Conservation (phyloP, 371 early-diverging fungal species). For the Rhizopus stolonifer region DNA sequence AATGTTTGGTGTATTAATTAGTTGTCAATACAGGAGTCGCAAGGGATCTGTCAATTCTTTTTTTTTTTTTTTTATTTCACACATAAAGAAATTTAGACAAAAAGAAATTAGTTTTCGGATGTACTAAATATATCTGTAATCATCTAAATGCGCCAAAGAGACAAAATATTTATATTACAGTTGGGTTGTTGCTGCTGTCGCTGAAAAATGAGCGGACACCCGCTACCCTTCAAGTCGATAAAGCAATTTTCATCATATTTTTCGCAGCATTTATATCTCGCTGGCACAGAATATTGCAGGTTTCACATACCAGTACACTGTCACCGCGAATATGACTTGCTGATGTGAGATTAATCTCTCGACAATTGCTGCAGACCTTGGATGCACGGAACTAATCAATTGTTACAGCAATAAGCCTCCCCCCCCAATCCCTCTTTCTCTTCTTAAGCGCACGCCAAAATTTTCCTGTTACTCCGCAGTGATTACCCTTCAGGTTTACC, state of each 20-base stretch:
- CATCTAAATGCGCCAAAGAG: too few species aligned
- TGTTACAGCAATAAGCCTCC: neutral
- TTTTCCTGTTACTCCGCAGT: neutral
- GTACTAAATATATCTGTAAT: too few species aligned
- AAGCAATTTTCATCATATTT: too few species aligned
- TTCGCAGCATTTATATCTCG: slow-evolving; percentile 8
- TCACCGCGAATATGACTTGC: neutral
- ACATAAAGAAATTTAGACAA: too few species aligned
- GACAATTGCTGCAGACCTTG: neutral
- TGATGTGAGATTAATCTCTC: too few species aligned
- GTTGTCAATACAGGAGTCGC: too few species aligned
- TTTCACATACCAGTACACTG: neutral
- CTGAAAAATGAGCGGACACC: neutral
- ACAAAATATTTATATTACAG: too few species aligned
- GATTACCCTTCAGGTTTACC: neutral
- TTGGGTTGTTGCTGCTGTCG: too few species aligned
- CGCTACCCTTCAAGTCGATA: neutral
- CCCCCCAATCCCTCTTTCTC: neutral
- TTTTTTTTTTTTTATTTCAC: too few species aligned
- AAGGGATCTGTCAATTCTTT: too few species aligned
- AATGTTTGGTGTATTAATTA: too few species aligned
- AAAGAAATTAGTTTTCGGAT: too few species aligned
- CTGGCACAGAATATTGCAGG: slow-evolving; percentile 2
- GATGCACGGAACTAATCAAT: slow-evolving; percentile 2
- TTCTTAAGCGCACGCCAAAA: slow-evolving; percentile 2